Evolutionary conservation across 768 basidiomycete species (phyloP).

Genomic region (Lactarius pseudohatsudake): DNA sequence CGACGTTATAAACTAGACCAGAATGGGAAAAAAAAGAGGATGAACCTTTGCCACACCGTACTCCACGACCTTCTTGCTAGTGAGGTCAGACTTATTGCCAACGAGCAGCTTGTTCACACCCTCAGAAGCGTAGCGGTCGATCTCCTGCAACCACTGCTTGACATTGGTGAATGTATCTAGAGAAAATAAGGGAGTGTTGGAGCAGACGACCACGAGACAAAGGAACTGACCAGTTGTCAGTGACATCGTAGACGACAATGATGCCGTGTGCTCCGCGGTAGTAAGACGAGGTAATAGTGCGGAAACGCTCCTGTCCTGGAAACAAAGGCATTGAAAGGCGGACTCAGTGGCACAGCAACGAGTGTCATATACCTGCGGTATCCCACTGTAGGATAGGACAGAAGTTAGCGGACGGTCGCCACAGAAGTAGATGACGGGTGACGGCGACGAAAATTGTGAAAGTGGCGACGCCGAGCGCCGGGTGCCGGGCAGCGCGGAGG

Average conservation of each 20-base stretch:
- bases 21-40: conserved; percentile 2
- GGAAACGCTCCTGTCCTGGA: conserved; percentile 93
- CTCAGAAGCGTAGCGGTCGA: conserved; percentile 94
- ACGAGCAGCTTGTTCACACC: conserved; percentile 98
- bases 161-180: conserved; percentile 92
- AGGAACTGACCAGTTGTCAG: conserved; percentile 73
- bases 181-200: conserved; percentile 12
- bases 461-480: conserved; percentile 1
- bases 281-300: conserved; percentile 99
- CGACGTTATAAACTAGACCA: conserved; percentile 13
- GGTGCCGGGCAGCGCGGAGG: neutral
- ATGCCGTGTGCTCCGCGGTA: conserved; percentile 99
- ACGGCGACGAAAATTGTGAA: neutral
- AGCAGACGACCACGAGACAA: neutral
- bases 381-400: conserved; percentile 72
- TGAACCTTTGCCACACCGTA: conserved; percentile 82
- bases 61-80: conserved; percentile 94
- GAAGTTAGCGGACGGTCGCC: conserved; percentile 25
- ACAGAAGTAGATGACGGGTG: neutral
- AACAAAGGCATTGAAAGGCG: conserved; percentile 14
- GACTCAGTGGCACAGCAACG: neutral
- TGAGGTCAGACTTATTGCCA: conserved; percentile 98
- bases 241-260: conserved; percentile 98
- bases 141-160: conserved; percentile 93
- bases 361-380: conserved; percentile 69